These are phyloP conservation scores for Musa troglodytarum DNA, from an alignment of 176 grass and related monocot species.

Conservation along the genomic window DNA sequence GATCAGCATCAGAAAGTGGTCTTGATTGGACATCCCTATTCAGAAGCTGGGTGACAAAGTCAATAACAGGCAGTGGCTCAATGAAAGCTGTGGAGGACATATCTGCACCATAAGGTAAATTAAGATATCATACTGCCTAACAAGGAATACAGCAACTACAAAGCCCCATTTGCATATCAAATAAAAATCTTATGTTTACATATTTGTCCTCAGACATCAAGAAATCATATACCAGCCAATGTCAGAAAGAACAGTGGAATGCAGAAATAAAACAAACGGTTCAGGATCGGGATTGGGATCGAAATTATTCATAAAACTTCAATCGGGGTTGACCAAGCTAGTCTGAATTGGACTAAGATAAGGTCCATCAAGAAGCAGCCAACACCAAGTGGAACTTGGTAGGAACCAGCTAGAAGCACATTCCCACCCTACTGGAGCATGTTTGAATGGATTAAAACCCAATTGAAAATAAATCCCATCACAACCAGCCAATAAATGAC, in stretches of 20 bases:
- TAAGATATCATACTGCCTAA: neutral
- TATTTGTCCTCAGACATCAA: neutral
- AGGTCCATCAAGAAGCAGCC: too few relatives aligned
- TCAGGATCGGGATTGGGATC: too few relatives aligned
- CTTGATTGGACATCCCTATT: slow-evolving; percentile 55
- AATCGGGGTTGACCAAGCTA: too few relatives aligned
- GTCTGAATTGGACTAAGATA: too few relatives aligned
- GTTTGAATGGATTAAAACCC: too few relatives aligned
- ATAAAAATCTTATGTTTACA: neutral
- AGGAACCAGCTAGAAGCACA: too few relatives aligned
- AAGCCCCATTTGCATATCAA: neutral
- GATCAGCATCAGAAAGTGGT: slow-evolving; percentile 68
- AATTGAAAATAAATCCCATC: too few relatives aligned
- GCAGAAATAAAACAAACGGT: too few relatives aligned
- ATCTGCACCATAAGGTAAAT: slow-evolving; percentile 30
- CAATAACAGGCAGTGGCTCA: slow-evolving; percentile 69
- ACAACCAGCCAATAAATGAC: too few relatives aligned
- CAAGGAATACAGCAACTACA: neutral
- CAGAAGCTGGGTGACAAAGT: slow-evolving; percentile 66
- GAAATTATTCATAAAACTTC: too few relatives aligned
- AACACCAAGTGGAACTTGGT: too few relatives aligned
- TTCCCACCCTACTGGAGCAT: too few relatives aligned
- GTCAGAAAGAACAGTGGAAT: neutral
- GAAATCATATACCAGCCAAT: neutral
- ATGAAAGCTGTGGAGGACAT: slow-evolving; percentile 95